Conservation (phyloP, 495 filamentous ascomycete species). For the Melanomma pulvis-pyrius region DNA sequence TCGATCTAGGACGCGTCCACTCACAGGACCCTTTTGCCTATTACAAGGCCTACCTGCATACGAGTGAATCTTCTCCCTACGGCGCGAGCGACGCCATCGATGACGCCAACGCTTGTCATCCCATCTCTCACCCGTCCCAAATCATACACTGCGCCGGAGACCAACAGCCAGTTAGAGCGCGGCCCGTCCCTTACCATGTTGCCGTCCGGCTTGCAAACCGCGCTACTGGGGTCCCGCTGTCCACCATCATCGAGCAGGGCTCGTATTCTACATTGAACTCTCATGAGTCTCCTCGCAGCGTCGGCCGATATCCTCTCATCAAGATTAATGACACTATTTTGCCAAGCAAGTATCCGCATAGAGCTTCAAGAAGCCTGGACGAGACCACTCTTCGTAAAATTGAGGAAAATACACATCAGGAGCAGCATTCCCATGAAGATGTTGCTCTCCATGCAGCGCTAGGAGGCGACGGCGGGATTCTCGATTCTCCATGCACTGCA, state of each 20-base stretch:
- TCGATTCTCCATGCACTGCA: not conserved
- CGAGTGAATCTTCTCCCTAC: not conserved
- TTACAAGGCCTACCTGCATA: not conserved
- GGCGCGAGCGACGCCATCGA: not conserved
- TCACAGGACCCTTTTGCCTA: slow-evolving; percentile 7
- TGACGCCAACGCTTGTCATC: not conserved
- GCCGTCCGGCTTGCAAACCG: slow-evolving; percentile 22
- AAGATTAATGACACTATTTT: slow-evolving; percentile 1
- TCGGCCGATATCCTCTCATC: slow-evolving; percentile 7
- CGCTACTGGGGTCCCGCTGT: slow-evolving; percentile 18
- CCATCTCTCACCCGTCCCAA: not conserved
- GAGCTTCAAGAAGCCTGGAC: slow-evolving; percentile 9
- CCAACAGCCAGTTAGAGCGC: slow-evolving; percentile 1
- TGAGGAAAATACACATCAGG: not conserved
- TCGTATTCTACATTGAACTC: slow-evolving; percentile 27
- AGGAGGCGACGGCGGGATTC: not conserved
- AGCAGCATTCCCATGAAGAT: not conserved
- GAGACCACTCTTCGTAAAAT: not conserved
- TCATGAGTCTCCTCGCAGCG: slow-evolving; percentile 3
- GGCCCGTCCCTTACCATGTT: slow-evolving; percentile 11
- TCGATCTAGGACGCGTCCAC: not conserved
- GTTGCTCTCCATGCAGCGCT: not conserved
- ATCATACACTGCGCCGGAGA: not conserved
- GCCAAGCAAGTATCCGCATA: not conserved
- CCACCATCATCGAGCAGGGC: slow-evolving; percentile 30